phyloP scores from a whole-genome alignment of 2,329 filamentous ascomycete species.

The Pseudocercospora eumusae region DNA sequence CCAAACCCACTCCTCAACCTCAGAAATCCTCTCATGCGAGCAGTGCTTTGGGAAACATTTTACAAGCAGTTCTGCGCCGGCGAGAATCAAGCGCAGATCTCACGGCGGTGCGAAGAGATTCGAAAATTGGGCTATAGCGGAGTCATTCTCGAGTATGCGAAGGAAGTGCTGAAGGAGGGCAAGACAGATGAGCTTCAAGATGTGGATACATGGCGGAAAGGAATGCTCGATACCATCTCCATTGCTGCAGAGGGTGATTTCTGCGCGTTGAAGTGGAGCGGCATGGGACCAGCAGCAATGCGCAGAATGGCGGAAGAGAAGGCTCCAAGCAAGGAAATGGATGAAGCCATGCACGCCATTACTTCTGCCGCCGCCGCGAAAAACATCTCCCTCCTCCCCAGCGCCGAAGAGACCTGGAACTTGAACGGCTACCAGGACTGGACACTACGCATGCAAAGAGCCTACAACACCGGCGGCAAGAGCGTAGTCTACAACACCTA shows the following conservation, averaged over 20 bases:
- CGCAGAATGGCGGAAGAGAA: conserved; percentile 64
- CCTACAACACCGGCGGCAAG: conserved; percentile 51
- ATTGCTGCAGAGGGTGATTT: conserved; percentile 56
- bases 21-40: conserved; percentile 68
- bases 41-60: conserved; percentile 75
- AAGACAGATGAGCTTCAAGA: conserved; percentile 60
- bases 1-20: conserved; percentile 67
- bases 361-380: conserved; percentile 70
- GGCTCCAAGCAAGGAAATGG: conserved; percentile 64
- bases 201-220: conserved; percentile 69
- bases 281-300: conserved; percentile 73
- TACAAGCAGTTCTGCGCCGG: conserved; percentile 92
- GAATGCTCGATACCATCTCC: conserved; percentile 71
- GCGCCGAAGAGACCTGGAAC: conserved; percentile 79
- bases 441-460: conserved; percentile 73
- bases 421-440: conserved; percentile 80
- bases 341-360: conserved; percentile 69
- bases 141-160: conserved; percentile 81
- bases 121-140: conserved; percentile 77
- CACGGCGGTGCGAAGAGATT: conserved; percentile 63
- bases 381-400: conserved; percentile 74
- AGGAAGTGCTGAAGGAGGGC: conserved; percentile 68
- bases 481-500: conserved; percentile 72
- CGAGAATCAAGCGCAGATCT: conserved; percentile 69
- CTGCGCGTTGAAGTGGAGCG: conserved; percentile 69